These are phyloP conservation scores for Nannochloris sp. DNA, from an alignment of 139 green algal genomes.

Conservation along the genomic window DNA sequence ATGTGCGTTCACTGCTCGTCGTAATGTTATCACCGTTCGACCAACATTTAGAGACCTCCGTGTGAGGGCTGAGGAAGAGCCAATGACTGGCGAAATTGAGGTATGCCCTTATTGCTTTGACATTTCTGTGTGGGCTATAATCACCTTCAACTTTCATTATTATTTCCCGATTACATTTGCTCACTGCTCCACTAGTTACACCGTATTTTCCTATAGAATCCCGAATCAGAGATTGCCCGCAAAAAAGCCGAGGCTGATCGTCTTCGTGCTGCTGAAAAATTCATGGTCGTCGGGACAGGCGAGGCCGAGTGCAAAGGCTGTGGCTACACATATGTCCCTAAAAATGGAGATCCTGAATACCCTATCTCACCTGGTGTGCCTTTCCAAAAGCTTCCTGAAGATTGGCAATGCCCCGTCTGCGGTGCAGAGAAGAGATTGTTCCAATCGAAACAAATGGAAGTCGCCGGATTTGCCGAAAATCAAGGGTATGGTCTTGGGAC, in stretches of 20 bases:
- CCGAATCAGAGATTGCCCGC: constrained; percentile 39
- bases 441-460: constrained; percentile 49
- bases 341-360: constrained; percentile 84
- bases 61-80: constrained; percentile 1
- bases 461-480: constrained; percentile 93
- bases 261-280: constrained; percentile 80
- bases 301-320: constrained; percentile 65
- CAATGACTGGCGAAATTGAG: not conserved
- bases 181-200: no score
- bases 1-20: no score
- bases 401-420: constrained; percentile 92
- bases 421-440: constrained; percentile 71
- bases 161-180: no score
- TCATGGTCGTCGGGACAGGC: constrained; percentile 77
- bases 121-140: no score
- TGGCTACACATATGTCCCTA: constrained; percentile 75
- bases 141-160: no score
- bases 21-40: not conserved
- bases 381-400: constrained; percentile 76
- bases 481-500: constrained; percentile 79
- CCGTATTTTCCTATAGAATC: constrained; percentile 31
- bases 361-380: constrained; percentile 61
- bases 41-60: not conserved
- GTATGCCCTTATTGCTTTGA: not conserved
- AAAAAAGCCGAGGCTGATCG: constrained; percentile 62